Percentiles rank a stretch among this genome's conserved stretches.
phyloP scores from a whole-genome alignment of 2,329 filamentous ascomycete genomes.

The Fusarium transvaalense region DNA sequence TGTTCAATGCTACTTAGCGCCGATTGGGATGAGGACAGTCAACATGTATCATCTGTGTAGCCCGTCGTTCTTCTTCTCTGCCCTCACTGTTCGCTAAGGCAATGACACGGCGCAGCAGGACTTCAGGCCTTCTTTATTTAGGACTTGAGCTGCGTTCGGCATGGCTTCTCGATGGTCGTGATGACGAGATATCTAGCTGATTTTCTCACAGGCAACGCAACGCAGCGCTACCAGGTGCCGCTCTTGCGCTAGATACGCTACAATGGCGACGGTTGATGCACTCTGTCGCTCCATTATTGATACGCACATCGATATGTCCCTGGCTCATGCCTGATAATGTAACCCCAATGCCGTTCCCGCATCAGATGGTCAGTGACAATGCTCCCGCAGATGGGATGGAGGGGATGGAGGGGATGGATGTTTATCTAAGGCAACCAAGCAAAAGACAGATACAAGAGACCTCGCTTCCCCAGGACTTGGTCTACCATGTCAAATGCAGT shows the following conservation, averaged over 20 bases:
- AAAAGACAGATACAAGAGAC: conserved; percentile 36
- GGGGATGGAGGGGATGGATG: conserved; percentile 2
- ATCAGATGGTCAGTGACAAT: conserved; percentile 26
- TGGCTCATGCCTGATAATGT: conserved; percentile 41
- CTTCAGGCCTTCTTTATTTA: conserved; percentile 10
- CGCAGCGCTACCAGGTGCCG: conserved; percentile 27
- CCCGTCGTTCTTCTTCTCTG: background rate
- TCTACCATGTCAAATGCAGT: conserved; percentile 19
- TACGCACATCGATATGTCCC: conserved; percentile 36
- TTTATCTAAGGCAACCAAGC: conserved; percentile 19
- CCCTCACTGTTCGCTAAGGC: conserved; percentile 10
- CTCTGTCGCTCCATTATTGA: conserved; percentile 30
- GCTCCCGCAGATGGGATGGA: conserved; percentile 9
- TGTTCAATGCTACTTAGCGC: conserved; percentile 40
- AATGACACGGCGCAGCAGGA: conserved; percentile 20
- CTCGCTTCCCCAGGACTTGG: conserved; percentile 31
- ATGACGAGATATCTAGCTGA: conserved; percentile 34
- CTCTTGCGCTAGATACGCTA: conserved; percentile 34
- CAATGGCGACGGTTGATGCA: conserved; percentile 11
- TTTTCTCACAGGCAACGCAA: conserved; percentile 16
- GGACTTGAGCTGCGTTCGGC: conserved; percentile 17
- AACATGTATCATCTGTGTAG: conserved; percentile 27
- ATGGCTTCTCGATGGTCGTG: conserved; percentile 15
- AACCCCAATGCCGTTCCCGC: conserved; percentile 37
- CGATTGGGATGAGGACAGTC: conserved; percentile 41